These are phyloP conservation scores for Rhynchosporium agropyri DNA, from an alignment of 2,329 filamentous ascomycete genomes.

Conservation along the genomic window DNA sequence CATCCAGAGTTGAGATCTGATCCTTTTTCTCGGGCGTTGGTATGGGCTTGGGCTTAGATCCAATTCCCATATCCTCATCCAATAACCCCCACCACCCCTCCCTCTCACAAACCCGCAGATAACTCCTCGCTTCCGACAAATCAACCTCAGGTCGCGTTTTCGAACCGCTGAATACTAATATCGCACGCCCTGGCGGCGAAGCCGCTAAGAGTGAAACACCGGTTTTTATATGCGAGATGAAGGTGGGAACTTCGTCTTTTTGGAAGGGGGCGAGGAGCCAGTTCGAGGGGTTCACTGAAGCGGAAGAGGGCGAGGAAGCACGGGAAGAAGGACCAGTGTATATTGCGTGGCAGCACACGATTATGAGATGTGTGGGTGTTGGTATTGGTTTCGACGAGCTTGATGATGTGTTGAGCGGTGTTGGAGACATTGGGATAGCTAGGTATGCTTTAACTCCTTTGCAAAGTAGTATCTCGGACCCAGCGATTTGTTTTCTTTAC, in stretches of 20 bases:
- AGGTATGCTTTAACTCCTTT: not conserved
- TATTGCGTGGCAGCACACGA: slow-evolving; percentile 85
- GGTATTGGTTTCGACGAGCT: not conserved
- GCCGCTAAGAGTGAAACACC: slow-evolving; percentile 53
- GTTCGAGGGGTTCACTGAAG: slow-evolving; percentile 72
- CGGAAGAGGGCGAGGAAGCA: slow-evolving; percentile 75
- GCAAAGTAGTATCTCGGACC: not conserved
- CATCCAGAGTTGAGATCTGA: no score
- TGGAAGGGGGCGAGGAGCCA: slow-evolving; percentile 82
- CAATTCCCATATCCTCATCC: no score
- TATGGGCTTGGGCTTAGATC: no score
- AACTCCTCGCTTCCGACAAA: slow-evolving; percentile 65
- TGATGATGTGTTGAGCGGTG: not conserved
- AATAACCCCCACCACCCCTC: slow-evolving; percentile 50
- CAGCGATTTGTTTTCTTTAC: no score
- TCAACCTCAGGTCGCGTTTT: slow-evolving; percentile 58
- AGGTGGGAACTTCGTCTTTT: slow-evolving; percentile 75
- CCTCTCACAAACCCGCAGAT: slow-evolving; percentile 52
- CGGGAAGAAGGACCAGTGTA: slow-evolving; percentile 68
- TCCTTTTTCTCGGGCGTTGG: no score
- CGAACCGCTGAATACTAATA: slow-evolving; percentile 37
- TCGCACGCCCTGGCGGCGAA: slow-evolving; percentile 13
- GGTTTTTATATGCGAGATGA: slow-evolving; percentile 71
- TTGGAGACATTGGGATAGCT: not conserved
- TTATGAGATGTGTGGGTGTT: slow-evolving; percentile 58